Evolutionary conservation across 83 land plant genomes (phyloP).

Genomic region (Isoetes engelmannii): DNA sequence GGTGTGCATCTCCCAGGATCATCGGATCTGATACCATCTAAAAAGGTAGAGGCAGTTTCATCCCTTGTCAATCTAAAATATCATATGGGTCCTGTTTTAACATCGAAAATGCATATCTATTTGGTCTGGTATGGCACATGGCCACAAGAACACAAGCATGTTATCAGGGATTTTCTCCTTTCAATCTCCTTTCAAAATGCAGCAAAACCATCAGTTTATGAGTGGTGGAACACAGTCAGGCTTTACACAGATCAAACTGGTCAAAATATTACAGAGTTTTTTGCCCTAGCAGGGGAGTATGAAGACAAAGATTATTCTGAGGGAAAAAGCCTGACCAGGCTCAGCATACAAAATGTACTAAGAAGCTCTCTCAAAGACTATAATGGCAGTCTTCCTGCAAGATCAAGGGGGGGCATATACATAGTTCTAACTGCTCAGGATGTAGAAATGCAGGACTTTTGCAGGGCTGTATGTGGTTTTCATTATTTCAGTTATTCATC

Average conservation of each 20-base stretch:
- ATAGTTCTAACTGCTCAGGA: constrained; percentile 66
- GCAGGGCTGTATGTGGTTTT: constrained; percentile 67
- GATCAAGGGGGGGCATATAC: constrained; percentile 53
- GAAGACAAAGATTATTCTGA: constrained; percentile 54
- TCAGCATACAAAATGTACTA: constrained; percentile 54
- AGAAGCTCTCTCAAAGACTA: constrained; percentile 36
- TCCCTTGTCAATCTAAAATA: constrained; percentile 59
- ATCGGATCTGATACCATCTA: constrained; percentile 17
- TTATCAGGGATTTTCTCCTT: constrained; percentile 62
- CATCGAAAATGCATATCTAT: constrained; percentile 51
- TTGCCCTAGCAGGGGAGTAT: constrained; percentile 44
- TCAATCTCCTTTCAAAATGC: constrained; percentile 46
- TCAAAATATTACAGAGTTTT: constrained; percentile 38
- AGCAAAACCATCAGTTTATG: constrained; percentile 52
- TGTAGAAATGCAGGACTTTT: constrained; percentile 71
- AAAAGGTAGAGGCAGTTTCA: constrained; percentile 72
- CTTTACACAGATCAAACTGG: constrained; percentile 82
- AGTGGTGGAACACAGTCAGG: constrained; percentile 74
- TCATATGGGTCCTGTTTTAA: constrained; percentile 86
- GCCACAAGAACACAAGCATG: constrained; percentile 48
- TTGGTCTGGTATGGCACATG: constrained; percentile 88
- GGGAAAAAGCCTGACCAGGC: constrained; percentile 50
- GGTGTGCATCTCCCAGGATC: too few species aligned
- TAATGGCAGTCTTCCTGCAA: constrained; percentile 41
- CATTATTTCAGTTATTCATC: constrained; percentile 77